These are phyloP conservation scores for Endothia cerciana DNA, from an alignment of 2,329 filamentous ascomycete genomes.

Conservation along the genomic window DNA sequence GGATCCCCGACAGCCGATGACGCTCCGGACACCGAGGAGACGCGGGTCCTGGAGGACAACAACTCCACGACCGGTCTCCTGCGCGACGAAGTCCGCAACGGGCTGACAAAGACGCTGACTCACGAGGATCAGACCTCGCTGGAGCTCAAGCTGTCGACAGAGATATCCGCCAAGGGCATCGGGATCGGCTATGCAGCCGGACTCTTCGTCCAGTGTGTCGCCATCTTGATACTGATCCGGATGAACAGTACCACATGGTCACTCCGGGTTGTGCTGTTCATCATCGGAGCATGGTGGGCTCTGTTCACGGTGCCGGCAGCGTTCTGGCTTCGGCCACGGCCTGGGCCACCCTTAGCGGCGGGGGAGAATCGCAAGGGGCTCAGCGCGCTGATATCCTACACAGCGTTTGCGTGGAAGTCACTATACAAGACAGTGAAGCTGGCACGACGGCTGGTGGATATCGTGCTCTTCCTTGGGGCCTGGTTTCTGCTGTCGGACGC, in stretches of 20 bases:
- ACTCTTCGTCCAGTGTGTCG: conserved; percentile 79
- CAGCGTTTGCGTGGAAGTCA: conserved; percentile 83
- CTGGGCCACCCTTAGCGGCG: conserved; percentile 75
- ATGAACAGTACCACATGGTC: conserved; percentile 82
- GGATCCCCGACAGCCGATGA: conserved; percentile 33
- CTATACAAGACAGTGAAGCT: conserved; percentile 79
- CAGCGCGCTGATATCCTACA: conserved; percentile 68
- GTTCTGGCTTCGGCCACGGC: conserved; percentile 83
- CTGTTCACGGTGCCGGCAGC: conserved; percentile 87
- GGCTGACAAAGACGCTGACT: conserved; percentile 45
- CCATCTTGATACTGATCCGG: conserved; percentile 75
- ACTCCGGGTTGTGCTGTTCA: conserved; percentile 81
- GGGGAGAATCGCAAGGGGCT: conserved; percentile 42
- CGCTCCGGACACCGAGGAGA: conserved; percentile 39
- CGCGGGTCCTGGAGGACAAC: conserved; percentile 39
- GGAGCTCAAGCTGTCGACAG: conserved; percentile 82
- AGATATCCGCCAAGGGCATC: conserved; percentile 89
- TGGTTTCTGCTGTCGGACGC: conserved; percentile 97
- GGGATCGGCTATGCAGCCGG: conserved; percentile 92
- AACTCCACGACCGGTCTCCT: conserved; percentile 53
- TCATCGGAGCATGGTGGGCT: conserved; percentile 92
- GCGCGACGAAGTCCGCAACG: conserved; percentile 36
- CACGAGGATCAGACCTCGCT: conserved; percentile 58
- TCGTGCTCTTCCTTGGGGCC: conserved; percentile 77
- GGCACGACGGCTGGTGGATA: conserved; percentile 72